Evolutionary conservation across 2,329 filamentous ascomycete genomes (phyloP).

Genomic region (Moelleriella libera): DNA sequence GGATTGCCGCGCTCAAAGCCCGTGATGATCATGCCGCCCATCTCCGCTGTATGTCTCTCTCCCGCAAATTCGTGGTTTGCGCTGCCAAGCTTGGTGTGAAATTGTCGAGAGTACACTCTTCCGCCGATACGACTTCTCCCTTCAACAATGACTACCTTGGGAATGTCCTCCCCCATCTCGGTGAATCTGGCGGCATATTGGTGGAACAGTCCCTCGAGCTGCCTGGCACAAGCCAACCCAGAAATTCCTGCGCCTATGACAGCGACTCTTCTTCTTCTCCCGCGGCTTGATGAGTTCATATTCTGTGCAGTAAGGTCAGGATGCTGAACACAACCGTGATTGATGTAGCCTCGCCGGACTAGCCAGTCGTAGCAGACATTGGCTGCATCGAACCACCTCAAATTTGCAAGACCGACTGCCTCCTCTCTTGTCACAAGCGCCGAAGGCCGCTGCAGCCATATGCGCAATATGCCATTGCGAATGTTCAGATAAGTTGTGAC

Average conservation of each 20-base stretch:
- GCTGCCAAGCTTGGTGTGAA: conserved; percentile 42
- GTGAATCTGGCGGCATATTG: conserved; percentile 61
- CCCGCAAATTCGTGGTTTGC: conserved; percentile 38
- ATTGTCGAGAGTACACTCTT: conserved; percentile 72
- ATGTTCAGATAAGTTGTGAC: conserved; percentile 95
- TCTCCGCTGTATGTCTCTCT: conserved; percentile 70
- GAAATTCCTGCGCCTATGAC: conserved; percentile 92
- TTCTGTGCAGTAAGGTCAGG: conserved; percentile 33
- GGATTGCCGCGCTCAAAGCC: conserved; percentile 95
- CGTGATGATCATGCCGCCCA: conserved; percentile 96
- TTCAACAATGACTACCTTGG: conserved; percentile 70
- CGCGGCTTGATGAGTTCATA: conserved; percentile 22
- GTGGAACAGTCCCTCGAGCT: conserved; percentile 72
- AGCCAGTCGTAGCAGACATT: conserved; percentile 89
- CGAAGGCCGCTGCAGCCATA: conserved; percentile 82
- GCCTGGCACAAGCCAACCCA: conserved; percentile 80
- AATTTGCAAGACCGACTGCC: conserved; percentile 80
- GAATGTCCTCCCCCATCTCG: conserved; percentile 51
- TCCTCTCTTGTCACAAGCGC: conserved; percentile 70
- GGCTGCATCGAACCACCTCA: conserved; percentile 78
- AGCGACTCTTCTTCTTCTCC: conserved; percentile 57
- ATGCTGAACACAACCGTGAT: conserved; percentile 68
- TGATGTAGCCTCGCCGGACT: conserved; percentile 82
- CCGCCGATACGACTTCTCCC: conserved; percentile 79
- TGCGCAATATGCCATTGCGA: conserved; percentile 77